Evolutionary conservation across 2,329 filamentous ascomycete genomes (phyloP), one percentile per base, ranked within the genome.

Genomic region (Calcarisporium arbuscula): DNA sequence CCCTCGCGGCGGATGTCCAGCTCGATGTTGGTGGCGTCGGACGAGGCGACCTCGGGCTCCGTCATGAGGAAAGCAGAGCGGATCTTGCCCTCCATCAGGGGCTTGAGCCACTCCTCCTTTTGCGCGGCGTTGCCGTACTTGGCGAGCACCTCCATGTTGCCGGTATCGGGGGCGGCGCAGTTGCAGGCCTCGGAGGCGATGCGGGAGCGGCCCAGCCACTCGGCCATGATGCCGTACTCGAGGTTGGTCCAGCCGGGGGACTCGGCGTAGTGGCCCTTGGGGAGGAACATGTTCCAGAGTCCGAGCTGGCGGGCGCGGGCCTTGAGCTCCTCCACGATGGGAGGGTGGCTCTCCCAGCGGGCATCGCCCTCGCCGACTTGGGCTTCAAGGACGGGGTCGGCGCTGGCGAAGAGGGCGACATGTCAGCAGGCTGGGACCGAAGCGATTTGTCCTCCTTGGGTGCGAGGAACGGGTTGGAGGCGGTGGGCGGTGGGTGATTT

Each of bases 261-360:
- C 67, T 95, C 86, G 60, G 83, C 86, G 73, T 95, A 96, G 65
- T 95, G 89, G 51, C 82, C 88, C 68, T 85, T 90, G 45, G 92
- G 86, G 48, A 98, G 65, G 71, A 98, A 98, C 82, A 98, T 84
- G 65, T 98, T 98, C 92, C 92, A 98, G 29, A 98, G 71, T 2
- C 90, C 92, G 18, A 95, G 74, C 49, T 82, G 73, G 54, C 72
- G 76, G 28, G 90, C 92, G 60, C 88, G 85, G 45, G 65, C 68
- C 74, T 96, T 96, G 50, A 98, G 74, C 36, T 92, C 82, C 48
- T 98, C 92, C 42, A 98, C 75, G 50, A 96, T 72, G 27, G 71
- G 58, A 1, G 92, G 90, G 57, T 94, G 84, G 25, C 70, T 64
- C 46, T 82, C 74, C 83, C 90, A 96, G 68, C 90, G 79, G 42